phyloP scores from a whole-genome alignment of 306 rosid species.

The Vigna radiata region DNA sequence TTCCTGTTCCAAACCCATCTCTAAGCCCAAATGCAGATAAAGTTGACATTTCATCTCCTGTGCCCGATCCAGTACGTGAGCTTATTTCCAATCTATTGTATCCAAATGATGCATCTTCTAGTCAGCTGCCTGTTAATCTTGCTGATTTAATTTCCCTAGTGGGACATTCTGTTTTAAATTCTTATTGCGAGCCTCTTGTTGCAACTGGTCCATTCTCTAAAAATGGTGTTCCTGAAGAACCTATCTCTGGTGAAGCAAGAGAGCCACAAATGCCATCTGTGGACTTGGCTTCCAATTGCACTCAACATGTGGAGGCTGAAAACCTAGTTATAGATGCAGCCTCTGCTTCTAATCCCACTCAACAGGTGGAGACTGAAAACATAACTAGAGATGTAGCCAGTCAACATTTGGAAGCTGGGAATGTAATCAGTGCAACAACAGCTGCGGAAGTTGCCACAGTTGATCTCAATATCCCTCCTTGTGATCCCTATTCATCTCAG shows the following conservation, averaged over 20 bases:
- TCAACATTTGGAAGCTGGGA: conserved; percentile 40
- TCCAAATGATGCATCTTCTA: conserved; percentile 46
- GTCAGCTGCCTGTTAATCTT: neutral
- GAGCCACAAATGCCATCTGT: conserved; percentile 27
- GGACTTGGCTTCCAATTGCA: conserved; percentile 31
- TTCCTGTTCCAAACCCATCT: conserved; percentile 41
- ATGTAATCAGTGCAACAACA: conserved; percentile 36
- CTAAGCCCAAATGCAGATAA: conserved; percentile 27
- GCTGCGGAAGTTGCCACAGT: conserved; percentile 42
- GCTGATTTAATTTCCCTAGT: neutral
- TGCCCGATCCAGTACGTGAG: conserved; percentile 52
- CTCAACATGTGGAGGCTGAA: conserved; percentile 38
- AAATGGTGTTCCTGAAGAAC: conserved; percentile 34
- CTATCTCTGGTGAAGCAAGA: conserved; percentile 33
- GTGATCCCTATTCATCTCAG: conserved; percentile 43
- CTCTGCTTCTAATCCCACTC: conserved; percentile 43
- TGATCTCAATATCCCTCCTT: conserved; percentile 69
- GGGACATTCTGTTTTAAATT: neutral
- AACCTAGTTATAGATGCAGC: conserved; percentile 41
- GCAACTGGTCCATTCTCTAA: neutral
- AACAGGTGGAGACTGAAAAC: conserved; percentile 40
- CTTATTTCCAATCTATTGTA: conserved; percentile 52
- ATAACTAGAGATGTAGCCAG: conserved; percentile 40
- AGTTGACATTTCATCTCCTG: conserved; percentile 47
- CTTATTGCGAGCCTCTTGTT: neutral